Percentiles rank a stretch among this genome's conserved stretches.
Evolutionary conservation across 495 filamentous ascomycete species (phyloP).

Genomic region (Aspergillus saccharolyticus): DNA sequence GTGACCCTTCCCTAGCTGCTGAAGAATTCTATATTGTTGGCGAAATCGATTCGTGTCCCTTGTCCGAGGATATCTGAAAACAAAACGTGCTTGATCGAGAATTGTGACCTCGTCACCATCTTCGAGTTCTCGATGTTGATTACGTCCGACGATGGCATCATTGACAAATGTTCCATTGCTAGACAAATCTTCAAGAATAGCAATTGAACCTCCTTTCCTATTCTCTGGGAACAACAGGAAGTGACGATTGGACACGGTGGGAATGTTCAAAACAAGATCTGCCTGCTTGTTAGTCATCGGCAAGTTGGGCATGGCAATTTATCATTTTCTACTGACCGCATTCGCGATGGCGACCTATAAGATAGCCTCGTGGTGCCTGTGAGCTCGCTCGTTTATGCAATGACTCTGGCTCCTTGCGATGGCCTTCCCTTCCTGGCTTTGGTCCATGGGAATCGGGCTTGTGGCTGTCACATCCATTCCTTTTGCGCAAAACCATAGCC

Average conservation of each 20-base stretch:
- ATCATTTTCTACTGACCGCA: constrained; percentile 65
- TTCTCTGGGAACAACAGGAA: constrained; percentile 87
- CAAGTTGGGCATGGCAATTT: not conserved
- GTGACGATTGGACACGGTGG: constrained; percentile 92
- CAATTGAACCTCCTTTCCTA: constrained; percentile 69
- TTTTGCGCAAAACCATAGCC: constrained; percentile 67
- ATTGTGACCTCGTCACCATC: constrained; percentile 89
- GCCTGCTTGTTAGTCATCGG: constrained; percentile 14
- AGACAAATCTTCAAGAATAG: constrained; percentile 87
- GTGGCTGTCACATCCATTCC: constrained; percentile 57
- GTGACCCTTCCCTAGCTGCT: constrained; percentile 91
- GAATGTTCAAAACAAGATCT: constrained; percentile 77
- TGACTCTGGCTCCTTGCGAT: constrained; percentile 8
- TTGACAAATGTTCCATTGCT: constrained; percentile 97
- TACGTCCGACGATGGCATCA: constrained; percentile 83
- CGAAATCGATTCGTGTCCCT: constrained; percentile 71
- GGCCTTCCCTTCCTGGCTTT: constrained; percentile 32
- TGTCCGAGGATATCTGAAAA: constrained; percentile 82
- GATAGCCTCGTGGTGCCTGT: constrained; percentile 72
- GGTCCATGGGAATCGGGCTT: constrained; percentile 47
- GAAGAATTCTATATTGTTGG: constrained; percentile 78
- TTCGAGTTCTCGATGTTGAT: constrained; percentile 80
- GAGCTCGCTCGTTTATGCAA: constrained; percentile 26
- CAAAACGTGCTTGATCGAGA: constrained; percentile 72
- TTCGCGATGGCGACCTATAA: constrained; percentile 89